phyloP scores from a whole-genome alignment of 495 filamentous ascomycete genomes.

The Aspergillus bertholletiae region DNA sequence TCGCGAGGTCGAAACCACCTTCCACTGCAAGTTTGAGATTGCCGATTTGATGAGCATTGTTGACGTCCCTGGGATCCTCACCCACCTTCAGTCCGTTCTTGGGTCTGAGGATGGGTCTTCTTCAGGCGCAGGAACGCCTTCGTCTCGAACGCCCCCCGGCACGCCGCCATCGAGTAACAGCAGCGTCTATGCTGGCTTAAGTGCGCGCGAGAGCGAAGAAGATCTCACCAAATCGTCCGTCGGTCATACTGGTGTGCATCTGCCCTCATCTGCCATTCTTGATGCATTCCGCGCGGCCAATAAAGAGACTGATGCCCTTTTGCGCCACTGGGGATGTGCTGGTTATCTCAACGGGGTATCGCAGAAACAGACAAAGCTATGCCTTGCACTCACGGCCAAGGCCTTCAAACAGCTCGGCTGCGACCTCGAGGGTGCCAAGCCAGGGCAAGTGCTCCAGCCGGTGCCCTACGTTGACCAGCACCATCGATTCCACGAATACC shows the following conservation, averaged over 20 bases:
- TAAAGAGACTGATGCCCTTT: conserved; percentile 33
- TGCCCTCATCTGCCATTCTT: conserved; percentile 4
- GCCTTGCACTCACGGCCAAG: conserved; percentile 35
- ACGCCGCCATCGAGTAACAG: neutral
- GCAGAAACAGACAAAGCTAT: conserved; percentile 31
- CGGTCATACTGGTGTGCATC: conserved; percentile 2
- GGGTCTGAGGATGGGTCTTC: neutral
- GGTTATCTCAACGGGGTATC: conserved; percentile 28
- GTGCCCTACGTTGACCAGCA: conserved; percentile 32
- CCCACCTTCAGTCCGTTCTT: conserved; percentile 5
- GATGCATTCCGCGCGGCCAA: conserved; percentile 29
- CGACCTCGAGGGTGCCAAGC: conserved; percentile 22
- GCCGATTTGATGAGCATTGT: conserved; percentile 36
- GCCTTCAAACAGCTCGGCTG: conserved; percentile 44
- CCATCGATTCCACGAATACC: conserved; percentile 26
- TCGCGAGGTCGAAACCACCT: conserved; percentile 42
- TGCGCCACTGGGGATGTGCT: conserved; percentile 30
- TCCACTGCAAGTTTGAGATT: conserved; percentile 35
- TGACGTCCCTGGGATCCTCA: conserved; percentile 16
- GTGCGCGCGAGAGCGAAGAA: neutral
- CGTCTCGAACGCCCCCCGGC: too few species aligned
- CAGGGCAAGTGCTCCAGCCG: conserved; percentile 31
- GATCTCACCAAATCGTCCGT: neutral
- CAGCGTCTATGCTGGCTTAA: neutral
- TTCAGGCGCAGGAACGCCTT: too few species aligned